Conservation (phyloP, 495 filamentous ascomycete species). For the Staphylotrichum tortipilum region DNA sequence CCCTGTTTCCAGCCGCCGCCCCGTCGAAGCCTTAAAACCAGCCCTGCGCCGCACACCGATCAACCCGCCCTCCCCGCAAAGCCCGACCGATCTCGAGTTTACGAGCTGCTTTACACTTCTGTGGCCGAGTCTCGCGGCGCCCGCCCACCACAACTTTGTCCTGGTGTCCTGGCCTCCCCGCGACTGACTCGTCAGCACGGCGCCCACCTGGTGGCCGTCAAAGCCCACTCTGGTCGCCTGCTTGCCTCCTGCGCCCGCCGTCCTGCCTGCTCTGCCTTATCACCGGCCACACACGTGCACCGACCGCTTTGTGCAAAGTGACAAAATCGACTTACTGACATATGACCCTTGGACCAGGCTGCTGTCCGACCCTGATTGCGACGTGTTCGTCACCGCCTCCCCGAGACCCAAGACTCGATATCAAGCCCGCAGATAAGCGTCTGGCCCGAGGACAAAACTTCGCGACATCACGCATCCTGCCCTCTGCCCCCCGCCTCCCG, state of each 20-base stretch:
- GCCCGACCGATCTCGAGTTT: slow-evolving; percentile 1
- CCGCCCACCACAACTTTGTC: not conserved
- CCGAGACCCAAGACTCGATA: not conserved
- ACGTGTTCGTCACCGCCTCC: slow-evolving; percentile 11
- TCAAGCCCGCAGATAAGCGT: slow-evolving; percentile 3
- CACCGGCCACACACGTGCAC: slow-evolving; percentile 11
- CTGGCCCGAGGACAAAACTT: not conserved
- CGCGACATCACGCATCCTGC: not conserved
- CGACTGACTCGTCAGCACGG: not conserved
- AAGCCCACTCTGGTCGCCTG: not conserved
- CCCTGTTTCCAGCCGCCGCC: not conserved
- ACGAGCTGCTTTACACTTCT: slow-evolving; percentile 7
- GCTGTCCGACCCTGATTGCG: slow-evolving; percentile 20
- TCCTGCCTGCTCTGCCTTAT: slow-evolving; percentile 1
- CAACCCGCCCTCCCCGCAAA: slow-evolving; percentile 11
- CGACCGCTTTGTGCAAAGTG: slow-evolving; percentile 15
- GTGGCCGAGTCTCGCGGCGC: slow-evolving; percentile 4
- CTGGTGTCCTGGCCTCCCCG: not conserved
- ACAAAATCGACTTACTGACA: slow-evolving; percentile 23
- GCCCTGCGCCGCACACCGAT: slow-evolving; percentile 19
- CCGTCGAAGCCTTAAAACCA: slow-evolving; percentile 4
- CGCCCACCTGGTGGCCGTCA: not conserved
- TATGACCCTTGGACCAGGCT: slow-evolving; percentile 24
- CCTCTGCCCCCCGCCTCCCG: slow-evolving; percentile 8
- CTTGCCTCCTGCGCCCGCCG: not conserved